A percentile compares a stretch with the other conserved stretches of the same genome.
Conservation (phyloP, 2,329 filamentous ascomycete species). For the Macrophomina pseudophaseolina region DNA sequence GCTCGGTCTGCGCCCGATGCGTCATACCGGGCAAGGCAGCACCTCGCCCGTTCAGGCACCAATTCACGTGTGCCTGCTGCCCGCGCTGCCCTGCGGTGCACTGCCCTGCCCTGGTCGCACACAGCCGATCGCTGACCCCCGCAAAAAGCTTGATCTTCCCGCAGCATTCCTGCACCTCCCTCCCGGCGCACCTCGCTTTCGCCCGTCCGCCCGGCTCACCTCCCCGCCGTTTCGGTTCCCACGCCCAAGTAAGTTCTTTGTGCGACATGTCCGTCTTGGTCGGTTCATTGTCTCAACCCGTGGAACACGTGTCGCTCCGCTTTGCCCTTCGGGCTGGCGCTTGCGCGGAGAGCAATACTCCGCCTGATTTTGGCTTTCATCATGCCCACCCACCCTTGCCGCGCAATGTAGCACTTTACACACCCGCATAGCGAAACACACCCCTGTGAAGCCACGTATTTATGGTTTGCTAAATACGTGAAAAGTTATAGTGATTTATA, state of each 20-base stretch:
- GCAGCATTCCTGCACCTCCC: not conserved
- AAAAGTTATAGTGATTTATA: too few relatives aligned
- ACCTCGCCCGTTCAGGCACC: not conserved
- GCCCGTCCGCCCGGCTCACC: not conserved
- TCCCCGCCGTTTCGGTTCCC: not conserved
- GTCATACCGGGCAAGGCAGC: not conserved
- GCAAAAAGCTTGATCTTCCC: constrained; percentile 15
- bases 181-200: not conserved
- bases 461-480: too few relatives aligned
- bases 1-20: not conserved
- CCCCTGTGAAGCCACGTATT: too few relatives aligned
- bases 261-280: not conserved
- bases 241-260: not conserved
- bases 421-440: too few relatives aligned
- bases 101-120: not conserved
- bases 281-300: too few relatives aligned
- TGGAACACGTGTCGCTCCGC: too few relatives aligned
- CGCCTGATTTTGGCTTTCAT: too few relatives aligned
- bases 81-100: constrained; percentile 1
- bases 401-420: too few relatives aligned
- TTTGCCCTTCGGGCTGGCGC: too few relatives aligned
- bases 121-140: constrained; percentile 17
- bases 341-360: too few relatives aligned
- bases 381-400: too few relatives aligned
- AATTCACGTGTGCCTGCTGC: not conserved